Evolutionary conservation across 139 green algal genomes (phyloP), one percentile per base, ranked within the genome.

Genomic region (Auxenochlorella pyrenoidosa): DNA sequence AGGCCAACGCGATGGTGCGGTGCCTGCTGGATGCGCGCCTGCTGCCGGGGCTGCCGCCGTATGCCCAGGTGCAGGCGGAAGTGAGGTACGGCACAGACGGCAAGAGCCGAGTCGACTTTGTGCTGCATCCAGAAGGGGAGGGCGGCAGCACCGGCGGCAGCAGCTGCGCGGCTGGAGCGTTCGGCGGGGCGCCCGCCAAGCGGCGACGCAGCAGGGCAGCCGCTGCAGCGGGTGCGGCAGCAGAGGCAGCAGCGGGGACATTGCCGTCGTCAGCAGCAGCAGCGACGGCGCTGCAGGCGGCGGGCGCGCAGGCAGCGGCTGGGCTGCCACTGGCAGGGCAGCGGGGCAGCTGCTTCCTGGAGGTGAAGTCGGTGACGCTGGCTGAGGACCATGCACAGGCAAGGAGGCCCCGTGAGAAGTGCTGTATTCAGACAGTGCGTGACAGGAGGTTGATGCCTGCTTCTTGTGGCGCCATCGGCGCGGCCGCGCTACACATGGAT

Each of bases 341-440:
- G 34, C 26, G 0, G 18, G 24, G 24, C 60, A 30, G 21, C n/a
- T 71, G 40, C 22, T 93, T 88, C 26, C 47, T 95, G 41, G 94
- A 96, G 88, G 94, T 96, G 18, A 96, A 96, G 85, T 91, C 81
- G 44, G 91, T 94, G 16, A 96, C 93, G 0, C 82, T 95, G 40
- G 85, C 89, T 2, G 86, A 94, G 66, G 90, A 85, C 26, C 70
- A 66, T 21, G 34, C 30, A 2, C 32, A 51, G 18, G 70, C 72
- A 66, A 65, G 32, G 34, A 75, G n/a, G 6, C 34, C 32, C 0
- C 22, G 68, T 75, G 68, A 10, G n/a, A 12, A 6, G 47, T n/a
- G n/a, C n/a, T n/a, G n/a, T n/a, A n/a, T n/a, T n/a, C n/a, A n/a
- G n/a, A n/a, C n/a, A n/a, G n/a, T n/a, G n/a, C n/a, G n/a, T n/a